A percentile compares a stretch with the other conserved stretches of the same genome.
Evolutionary conservation across 1,284 basidiomycete species (phyloP).

Genomic region (Apiotrichum gamsii): DNA sequence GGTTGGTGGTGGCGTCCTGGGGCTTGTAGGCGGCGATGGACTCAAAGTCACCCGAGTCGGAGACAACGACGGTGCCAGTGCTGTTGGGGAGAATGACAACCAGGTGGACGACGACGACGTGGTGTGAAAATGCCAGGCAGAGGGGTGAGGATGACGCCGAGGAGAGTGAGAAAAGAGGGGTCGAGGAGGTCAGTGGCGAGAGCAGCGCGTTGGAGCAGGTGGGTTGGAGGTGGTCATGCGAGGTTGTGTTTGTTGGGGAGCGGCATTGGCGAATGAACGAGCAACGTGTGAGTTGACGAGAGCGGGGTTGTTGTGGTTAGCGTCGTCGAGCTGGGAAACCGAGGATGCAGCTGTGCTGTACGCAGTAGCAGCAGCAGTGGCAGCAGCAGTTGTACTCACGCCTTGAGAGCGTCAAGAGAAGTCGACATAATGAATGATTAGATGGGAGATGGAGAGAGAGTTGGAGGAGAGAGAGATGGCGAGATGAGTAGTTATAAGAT

Average conservation of each 20-base stretch:
- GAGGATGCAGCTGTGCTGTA: too few relatives aligned
- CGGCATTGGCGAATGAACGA: not conserved
- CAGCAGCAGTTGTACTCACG: slow-evolving; percentile 8
- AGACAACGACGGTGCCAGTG: slow-evolving; percentile 88
- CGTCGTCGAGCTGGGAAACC: too few relatives aligned
- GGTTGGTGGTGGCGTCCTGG: slow-evolving; percentile 91
- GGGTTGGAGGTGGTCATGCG: not conserved
- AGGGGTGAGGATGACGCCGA: too few relatives aligned
- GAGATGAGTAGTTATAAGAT: too few relatives aligned
- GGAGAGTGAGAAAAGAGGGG: not conserved
- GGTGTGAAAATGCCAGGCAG: too few relatives aligned
- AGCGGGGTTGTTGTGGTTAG: too few relatives aligned
- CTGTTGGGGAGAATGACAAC: slow-evolving; percentile 58
- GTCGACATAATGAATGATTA: slow-evolving; percentile 9
- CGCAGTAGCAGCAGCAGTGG: not conserved
- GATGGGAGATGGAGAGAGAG: not conserved
- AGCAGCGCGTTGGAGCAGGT: not conserved
- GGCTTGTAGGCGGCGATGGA: slow-evolving; percentile 85
- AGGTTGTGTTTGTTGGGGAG: not conserved
- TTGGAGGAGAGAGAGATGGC: too few relatives aligned
- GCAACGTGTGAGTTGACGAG: not conserved
- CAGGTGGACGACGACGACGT: too few relatives aligned
- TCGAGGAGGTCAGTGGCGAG: not conserved
- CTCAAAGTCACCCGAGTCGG: slow-evolving; percentile 68
- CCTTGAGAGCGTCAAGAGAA: slow-evolving; percentile 24